A percentile compares a stretch with the other conserved stretches of the same genome.
Conservation (phyloP, 2,329 filamentous ascomycete species). For the Cercospora canescens region DNA sequence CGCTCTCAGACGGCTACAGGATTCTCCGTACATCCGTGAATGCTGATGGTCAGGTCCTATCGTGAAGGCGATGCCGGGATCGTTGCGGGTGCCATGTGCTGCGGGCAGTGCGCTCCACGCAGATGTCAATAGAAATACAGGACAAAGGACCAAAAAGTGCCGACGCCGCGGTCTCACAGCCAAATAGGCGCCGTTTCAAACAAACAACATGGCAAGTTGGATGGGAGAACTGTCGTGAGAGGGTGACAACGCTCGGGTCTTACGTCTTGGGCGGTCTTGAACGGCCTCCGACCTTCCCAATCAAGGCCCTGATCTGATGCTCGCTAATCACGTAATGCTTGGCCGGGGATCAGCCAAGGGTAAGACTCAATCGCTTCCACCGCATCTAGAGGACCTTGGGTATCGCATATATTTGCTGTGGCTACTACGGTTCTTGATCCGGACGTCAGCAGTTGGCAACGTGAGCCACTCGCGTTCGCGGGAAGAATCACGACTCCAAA, state of each 20-base stretch:
- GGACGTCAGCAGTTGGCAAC: neutral
- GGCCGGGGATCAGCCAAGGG: neutral
- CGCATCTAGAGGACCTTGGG: neutral
- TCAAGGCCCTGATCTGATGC: neutral
- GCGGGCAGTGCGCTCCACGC: neutral
- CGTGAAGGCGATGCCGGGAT: neutral
- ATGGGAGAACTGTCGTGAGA: neutral
- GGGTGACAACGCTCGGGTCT: neutral
- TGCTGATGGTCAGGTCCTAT: neutral
- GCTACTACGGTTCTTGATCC: neutral
- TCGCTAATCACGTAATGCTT: neutral
- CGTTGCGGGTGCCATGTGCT: neutral
- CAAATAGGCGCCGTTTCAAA: neutral
- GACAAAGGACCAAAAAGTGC: neutral
- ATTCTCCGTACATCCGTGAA: neutral
- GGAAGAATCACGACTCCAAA: neutral
- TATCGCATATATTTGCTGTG: neutral
- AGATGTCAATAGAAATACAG: slow-evolving; percentile 6
- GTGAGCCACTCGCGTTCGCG: neutral
- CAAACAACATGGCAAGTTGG: neutral
- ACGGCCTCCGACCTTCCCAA: slow-evolving; percentile 3
- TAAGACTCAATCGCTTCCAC: neutral
- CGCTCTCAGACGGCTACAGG: neutral
- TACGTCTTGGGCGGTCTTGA: neutral
- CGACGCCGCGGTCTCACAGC: neutral